Conservation (phyloP, 176 grass and related monocot genomes). For the Dendrocalamus sinicus region DNA sequence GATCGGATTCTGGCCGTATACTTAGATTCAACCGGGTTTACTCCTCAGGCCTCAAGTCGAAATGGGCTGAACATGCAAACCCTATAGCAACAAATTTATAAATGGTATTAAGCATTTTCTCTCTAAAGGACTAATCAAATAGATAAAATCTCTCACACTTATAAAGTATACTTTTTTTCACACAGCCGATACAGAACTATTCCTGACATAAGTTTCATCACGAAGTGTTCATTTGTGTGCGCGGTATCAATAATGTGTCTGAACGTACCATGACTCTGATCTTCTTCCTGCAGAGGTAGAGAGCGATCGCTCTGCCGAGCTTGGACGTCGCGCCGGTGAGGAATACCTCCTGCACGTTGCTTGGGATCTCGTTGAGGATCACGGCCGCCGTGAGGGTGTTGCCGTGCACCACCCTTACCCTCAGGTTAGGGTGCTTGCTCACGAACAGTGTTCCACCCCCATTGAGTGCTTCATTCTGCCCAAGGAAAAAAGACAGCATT, state of each 20-base stretch:
- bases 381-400: constrained; percentile 96
- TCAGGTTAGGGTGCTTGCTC: constrained; percentile 66
- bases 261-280: constrained; percentile 67
- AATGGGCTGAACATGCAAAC: no score
- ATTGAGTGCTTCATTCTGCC: constrained; percentile 83
- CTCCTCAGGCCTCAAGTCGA: no score
- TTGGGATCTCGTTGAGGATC: constrained; percentile 83
- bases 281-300: constrained; percentile 81
- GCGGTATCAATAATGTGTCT: no score
- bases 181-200: no score
- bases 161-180: no score
- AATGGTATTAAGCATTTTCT: no score
- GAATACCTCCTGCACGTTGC: constrained; percentile 72
- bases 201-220: no score
- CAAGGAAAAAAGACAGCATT: neutral
- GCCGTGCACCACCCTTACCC: constrained; percentile 85
- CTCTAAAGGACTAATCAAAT: no score
- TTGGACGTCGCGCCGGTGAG: constrained; percentile 92
- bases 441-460: constrained; percentile 88
- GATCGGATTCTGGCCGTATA: no score
- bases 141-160: no score
- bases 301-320: constrained; percentile 84
- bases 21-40: no score
- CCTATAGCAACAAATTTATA: no score
- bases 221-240: neutral